phyloP scores from a whole-genome alignment of 768 basidiomycete genomes.

The Botryobasidium botryosum region DNA sequence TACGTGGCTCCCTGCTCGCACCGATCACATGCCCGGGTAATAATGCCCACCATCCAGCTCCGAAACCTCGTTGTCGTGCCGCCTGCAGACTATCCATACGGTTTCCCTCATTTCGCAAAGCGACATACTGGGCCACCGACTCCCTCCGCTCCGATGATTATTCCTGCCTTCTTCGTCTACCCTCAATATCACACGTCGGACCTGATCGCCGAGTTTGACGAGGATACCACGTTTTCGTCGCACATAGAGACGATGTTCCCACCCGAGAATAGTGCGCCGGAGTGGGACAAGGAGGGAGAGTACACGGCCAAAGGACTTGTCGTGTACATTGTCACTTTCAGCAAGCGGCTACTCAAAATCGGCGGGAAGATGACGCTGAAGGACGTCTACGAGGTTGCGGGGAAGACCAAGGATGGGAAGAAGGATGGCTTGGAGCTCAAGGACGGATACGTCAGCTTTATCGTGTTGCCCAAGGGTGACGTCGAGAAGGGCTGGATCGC shows the following conservation, averaged over 20 bases:
- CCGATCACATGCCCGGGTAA: neutral
- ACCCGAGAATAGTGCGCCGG: conserved; percentile 39
- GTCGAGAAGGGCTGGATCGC: conserved; percentile 75
- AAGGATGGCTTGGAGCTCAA: conserved; percentile 73
- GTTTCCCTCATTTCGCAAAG: conserved; percentile 42
- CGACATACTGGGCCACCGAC: conserved; percentile 34
- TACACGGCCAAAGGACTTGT: conserved; percentile 48
- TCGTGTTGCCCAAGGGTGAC: conserved; percentile 57
- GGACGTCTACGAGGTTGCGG: conserved; percentile 50
- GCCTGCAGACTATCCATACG: conserved; percentile 32
- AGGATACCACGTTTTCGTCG: conserved; percentile 64
- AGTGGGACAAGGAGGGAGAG: conserved; percentile 60
- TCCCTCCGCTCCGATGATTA: conserved; percentile 38
- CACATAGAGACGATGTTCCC: conserved; percentile 78
- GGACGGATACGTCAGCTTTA: conserved; percentile 67
- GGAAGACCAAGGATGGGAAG: conserved; percentile 38
- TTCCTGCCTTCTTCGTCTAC: conserved; percentile 89
- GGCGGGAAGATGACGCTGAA: conserved; percentile 78
- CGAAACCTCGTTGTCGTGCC: conserved; percentile 53
- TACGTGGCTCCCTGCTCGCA: conserved; percentile 20
- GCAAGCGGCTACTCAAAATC: conserved; percentile 68
- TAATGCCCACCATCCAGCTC: conserved; percentile 1
- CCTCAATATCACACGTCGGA: conserved; percentile 83
- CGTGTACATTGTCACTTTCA: conserved; percentile 67
- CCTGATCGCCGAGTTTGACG: conserved; percentile 69